Base-by-base conservation (phyloP, 2,329 filamentous ascomycete genomes). In the Diaporthe ilicicola region DNA sequence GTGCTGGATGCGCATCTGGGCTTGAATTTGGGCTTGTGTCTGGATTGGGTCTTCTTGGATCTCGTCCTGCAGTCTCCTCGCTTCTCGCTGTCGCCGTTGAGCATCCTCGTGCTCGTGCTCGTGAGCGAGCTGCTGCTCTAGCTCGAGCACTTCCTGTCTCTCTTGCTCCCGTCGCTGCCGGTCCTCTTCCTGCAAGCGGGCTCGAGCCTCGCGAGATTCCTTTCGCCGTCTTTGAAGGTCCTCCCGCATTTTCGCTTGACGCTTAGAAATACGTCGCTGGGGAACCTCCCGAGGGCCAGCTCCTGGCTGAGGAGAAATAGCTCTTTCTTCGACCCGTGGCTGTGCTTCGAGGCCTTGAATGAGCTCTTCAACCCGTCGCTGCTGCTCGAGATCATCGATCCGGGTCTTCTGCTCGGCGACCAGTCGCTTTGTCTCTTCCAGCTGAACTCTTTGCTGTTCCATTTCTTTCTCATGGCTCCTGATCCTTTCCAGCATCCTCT, bases 331-430 rank as follows among this genome's bases (percentile, higher is more conserved):
- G 2, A 12, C 4, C 22, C 34, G 22, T 15, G 22, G 37, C 9
- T 34, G 42, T 4, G 6, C 5, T 4, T 56, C 39, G 8, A 37
- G 22, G 12, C 39, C 29, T 24, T 2, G 19, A 9, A 37, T 2
- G 4, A 37, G 15, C 13, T 48, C 22, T 29, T 56, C 65, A 39
- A 44, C 32, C 42, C 29, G 27, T 9, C 42, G 29, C 13, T 24
- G 65, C 22, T 67, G 51, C 29, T 56, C 65, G 22, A 68, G 53
- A 15, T 68, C 32, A 39, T 59, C 66, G 42, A 68, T 68, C n/a
- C 66, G 42, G 8, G 42, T 24, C 42, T 59, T 37, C 27, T 68
- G 66, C 42, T 68, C 42, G 22, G 42, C 53, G 24, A 68, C 24
- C 15, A 68, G 22, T 12, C 46, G 53, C 29, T 42, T 59, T 1